Evolutionary conservation across 129 eudicot genomes (phyloP).

Genomic region (Kitagawia praeruptora): DNA sequence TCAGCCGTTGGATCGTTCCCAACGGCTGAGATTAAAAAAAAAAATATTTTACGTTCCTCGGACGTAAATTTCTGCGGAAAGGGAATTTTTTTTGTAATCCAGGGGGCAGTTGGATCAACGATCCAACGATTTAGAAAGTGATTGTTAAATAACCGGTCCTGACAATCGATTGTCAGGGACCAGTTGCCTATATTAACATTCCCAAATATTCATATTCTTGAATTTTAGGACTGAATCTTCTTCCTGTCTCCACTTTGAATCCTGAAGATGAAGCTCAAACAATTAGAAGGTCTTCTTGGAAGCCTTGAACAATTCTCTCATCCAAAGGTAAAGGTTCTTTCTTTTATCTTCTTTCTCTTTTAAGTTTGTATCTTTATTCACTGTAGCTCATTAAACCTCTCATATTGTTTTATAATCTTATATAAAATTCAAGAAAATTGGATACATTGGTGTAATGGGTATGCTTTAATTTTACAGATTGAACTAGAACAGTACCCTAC

Average conservation of each 20-base stretch:
- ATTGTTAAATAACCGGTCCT: no score
- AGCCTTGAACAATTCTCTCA: constrained; percentile 65
- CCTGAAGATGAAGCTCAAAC: constrained; percentile 83
- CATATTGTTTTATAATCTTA: not conserved
- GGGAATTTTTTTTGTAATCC: no score
- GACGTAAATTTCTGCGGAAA: no score
- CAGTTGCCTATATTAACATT: not conserved
- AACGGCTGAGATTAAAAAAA: no score
- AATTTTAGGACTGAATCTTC: not conserved
- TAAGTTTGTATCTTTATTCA: not conserved
- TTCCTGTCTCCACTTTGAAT: not conserved
- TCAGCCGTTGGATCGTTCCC: no score
- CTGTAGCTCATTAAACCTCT: not conserved
- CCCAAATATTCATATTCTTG: not conserved
- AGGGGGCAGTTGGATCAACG: no score
- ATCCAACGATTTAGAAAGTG: no score
- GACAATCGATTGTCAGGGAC: no score
- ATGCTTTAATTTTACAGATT: constrained; percentile 37
- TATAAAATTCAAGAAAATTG: not conserved
- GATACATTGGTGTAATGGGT: not conserved
- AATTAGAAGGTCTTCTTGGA: constrained; percentile 77
- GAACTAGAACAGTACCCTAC: constrained; percentile 96
- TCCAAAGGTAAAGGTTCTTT: constrained; percentile 73
- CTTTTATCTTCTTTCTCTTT: not conserved
- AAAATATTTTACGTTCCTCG: no score